A percentile compares a stretch with the other conserved stretches of the same genome.
Evolutionary conservation across 331 rosid genomes (phyloP).

Genomic region (Quercus phellos): DNA sequence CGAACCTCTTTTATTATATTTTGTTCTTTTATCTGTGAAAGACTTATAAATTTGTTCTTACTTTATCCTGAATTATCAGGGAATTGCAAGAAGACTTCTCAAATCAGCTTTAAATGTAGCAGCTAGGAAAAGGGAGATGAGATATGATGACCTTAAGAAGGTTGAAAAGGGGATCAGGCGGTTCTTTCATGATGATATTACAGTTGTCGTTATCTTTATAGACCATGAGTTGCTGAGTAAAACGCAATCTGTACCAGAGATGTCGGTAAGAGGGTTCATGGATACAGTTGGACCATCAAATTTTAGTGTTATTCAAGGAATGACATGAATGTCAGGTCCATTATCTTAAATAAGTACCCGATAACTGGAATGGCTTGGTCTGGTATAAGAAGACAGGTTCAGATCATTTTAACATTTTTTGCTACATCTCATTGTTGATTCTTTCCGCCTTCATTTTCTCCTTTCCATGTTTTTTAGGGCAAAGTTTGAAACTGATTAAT

Average conservation of each 20-base stretch:
- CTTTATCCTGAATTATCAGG: conserved; percentile 41
- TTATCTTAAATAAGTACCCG: conserved; percentile 23
- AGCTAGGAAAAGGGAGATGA: conserved; percentile 64
- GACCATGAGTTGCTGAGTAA: conserved; percentile 54
- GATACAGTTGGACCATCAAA: conserved; percentile 68
- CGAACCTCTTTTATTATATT: neutral
- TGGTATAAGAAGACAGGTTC: conserved; percentile 24
- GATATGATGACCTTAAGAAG: conserved; percentile 66
- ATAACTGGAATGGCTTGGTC: conserved; percentile 25
- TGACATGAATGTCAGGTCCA: conserved; percentile 29
- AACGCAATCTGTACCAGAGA: conserved; percentile 46
- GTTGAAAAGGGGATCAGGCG: conserved; percentile 68
- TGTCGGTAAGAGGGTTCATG: conserved; percentile 63
- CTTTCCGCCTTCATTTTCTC: conserved; percentile 17
- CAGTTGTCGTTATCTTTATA: conserved; percentile 64
- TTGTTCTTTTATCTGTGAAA: neutral
- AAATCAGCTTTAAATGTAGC: conserved; percentile 63
- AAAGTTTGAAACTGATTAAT: conserved; percentile 14
- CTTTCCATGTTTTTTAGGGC: conserved; percentile 15
- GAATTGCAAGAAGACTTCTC: conserved; percentile 67
- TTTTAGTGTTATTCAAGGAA: conserved; percentile 42
- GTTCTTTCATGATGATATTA: conserved; percentile 71
- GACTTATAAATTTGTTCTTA: neutral
- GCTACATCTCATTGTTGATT: conserved; percentile 45
- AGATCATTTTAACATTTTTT: conserved; percentile 37